Conservation (phyloP, 2,329 filamentous ascomycete species). For the Fusarium odoratissimum region DNA sequence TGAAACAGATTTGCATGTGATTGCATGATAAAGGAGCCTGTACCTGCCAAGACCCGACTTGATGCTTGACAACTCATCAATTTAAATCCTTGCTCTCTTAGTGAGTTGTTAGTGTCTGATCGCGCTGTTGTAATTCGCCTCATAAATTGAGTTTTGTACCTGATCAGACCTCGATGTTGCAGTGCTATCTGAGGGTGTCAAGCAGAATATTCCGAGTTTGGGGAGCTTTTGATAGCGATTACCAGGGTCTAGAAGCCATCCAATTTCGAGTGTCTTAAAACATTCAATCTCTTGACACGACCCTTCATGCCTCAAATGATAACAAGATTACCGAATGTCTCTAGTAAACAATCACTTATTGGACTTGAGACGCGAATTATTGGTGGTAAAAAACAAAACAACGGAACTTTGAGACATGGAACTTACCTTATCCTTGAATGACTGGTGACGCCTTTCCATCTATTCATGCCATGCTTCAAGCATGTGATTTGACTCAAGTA, state of each 20-base stretch:
- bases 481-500: not conserved
- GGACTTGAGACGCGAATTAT: not conserved
- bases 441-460: not conserved
- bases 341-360: not conserved
- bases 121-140: not conserved
- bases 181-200: not conserved
- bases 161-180: not conserved
- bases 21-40: slow-evolving; percentile 10
- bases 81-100: not conserved
- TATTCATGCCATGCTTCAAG: not conserved
- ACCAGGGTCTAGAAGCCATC: not conserved
- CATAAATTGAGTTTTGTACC: not conserved
- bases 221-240: not conserved
- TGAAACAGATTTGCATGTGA: slow-evolving; percentile 45
- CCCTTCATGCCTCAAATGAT: slow-evolving; percentile 3
- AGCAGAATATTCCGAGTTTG: not conserved
- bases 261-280: slow-evolving; percentile 24
- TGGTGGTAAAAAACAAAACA: not conserved
- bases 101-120: not conserved
- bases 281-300: slow-evolving; percentile 12
- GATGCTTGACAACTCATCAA: slow-evolving; percentile 2
- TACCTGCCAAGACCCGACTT: slow-evolving; percentile 21
- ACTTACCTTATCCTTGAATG: not conserved
- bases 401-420: not conserved
- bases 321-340: not conserved